These are phyloP conservation scores for Cytospora leucostoma DNA, from an alignment of 2,329 filamentous ascomycete species.

Conservation along the genomic window DNA sequence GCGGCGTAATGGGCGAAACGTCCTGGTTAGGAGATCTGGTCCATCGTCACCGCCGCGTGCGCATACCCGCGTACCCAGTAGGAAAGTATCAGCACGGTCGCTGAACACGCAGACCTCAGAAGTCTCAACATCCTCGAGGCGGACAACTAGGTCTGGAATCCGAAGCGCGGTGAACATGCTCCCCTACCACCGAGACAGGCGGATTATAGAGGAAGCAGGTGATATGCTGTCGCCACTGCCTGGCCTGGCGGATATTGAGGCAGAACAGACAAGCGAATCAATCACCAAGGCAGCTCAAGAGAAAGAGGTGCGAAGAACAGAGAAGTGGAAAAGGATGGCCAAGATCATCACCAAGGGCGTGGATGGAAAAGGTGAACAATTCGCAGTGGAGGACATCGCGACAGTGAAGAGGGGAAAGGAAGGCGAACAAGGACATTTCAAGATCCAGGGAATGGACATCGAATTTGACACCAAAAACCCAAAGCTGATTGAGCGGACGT, in stretches of 20 bases:
- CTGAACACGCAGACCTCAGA: slow-evolving; percentile 59
- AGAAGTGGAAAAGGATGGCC: slow-evolving; percentile 70
- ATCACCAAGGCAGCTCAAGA: slow-evolving; percentile 58
- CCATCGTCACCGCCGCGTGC: slow-evolving; percentile 39
- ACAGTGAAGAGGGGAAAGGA: slow-evolving; percentile 58
- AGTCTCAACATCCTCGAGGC: slow-evolving; percentile 52
- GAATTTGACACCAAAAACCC: slow-evolving; percentile 81
- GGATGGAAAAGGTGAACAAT: slow-evolving; percentile 60
- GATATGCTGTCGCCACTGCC: slow-evolving; percentile 65
- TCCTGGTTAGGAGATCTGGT: slow-evolving; percentile 45
- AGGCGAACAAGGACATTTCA: slow-evolving; percentile 63
- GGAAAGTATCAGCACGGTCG: slow-evolving; percentile 60
- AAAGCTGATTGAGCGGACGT: slow-evolving; percentile 88
- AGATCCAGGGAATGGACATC: slow-evolving; percentile 62
- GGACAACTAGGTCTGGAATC: slow-evolving; percentile 56
- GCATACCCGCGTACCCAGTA: slow-evolving; percentile 49
- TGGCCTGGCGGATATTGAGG: slow-evolving; percentile 56
- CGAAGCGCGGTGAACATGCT: slow-evolving; percentile 61
- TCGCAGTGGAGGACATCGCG: slow-evolving; percentile 72
- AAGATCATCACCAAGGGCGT: slow-evolving; percentile 54
- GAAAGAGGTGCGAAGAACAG: slow-evolving; percentile 63
- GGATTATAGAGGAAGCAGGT: slow-evolving; percentile 65
- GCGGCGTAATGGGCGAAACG: slow-evolving; percentile 49
- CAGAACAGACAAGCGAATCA: slow-evolving; percentile 56
- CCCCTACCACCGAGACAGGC: slow-evolving; percentile 61